These are phyloP conservation scores for Serendipita sp. DNA, from an alignment of 768 basidiomycete genomes.

Conservation along the genomic window DNA sequence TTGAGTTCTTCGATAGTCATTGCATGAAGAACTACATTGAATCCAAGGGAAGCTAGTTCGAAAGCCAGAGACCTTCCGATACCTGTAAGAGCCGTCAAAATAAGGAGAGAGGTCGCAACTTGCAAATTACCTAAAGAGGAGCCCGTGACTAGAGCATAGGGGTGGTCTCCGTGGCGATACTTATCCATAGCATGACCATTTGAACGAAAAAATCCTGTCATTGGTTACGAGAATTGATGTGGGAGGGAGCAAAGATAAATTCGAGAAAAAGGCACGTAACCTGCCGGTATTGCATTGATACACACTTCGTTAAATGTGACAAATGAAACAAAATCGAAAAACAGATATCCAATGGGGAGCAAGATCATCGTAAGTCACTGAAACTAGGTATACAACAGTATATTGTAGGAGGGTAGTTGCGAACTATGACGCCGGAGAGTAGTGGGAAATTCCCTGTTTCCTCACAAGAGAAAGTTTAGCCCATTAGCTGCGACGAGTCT, in stretches of 20 bases:
- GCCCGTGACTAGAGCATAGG: neutral
- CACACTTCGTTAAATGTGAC: no score
- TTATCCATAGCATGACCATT: neutral
- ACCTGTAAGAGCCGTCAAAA: no score
- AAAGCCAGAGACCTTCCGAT: neutral
- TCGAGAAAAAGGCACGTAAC: no score
- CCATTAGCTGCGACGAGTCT: slow-evolving; percentile 86
- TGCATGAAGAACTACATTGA: neutral
- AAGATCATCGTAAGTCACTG: no score
- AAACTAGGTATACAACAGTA: no score
- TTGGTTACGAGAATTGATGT: neutral
- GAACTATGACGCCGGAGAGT: no score
- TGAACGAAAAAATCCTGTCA: neutral
- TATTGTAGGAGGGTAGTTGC: no score
- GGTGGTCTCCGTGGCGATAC: neutral
- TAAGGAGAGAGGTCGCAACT: no score
- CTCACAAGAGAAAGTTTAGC: slow-evolving; percentile 23
- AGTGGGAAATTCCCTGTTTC: no score
- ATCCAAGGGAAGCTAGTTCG: neutral
- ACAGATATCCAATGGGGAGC: no score
- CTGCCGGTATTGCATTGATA: no score
- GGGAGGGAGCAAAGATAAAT: neutral
- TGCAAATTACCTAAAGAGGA: neutral
- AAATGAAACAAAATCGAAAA: no score
- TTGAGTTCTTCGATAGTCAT: neutral